Evolutionary conservation across 805 yeast species (phyloP), one percentile per base, ranked within the genome.

Genomic region (Starmerella vitae): DNA sequence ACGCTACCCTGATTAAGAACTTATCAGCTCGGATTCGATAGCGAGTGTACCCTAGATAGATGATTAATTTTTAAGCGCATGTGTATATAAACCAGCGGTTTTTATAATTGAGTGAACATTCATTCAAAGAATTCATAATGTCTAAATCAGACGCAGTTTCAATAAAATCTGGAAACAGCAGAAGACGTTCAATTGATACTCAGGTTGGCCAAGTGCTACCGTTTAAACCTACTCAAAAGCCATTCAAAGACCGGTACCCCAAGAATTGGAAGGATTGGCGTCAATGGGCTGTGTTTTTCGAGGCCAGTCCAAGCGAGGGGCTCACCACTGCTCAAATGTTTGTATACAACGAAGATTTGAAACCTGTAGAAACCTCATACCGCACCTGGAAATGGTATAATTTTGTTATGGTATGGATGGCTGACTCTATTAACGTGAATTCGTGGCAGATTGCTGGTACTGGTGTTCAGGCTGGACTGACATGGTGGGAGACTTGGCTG

Each of bases 361-460:
- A 73, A 47, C 54, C 54, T 1, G 55, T 52, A 9, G 54, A 51
- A 34, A 66, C 60, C 13, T 70, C 62, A 3, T 72, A 93, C 52
- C 67, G 94, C 52, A 69, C 71, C n/a, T 84, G 95, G 95, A 62
- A 71, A 21, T 81, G 93, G 93, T 75, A 65, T 58, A 81, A 83
- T 57, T 84, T 63, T 55, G 75, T 79, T 12, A 74, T 71, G 47
- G 79, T 81, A 51, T 84, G 95, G 95, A 59, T 84, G 42, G 84
- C 94, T 0, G 95, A 84, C 56, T 76, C 93, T 24, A 81, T 84
- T 63, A 84, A 84, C 60, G 74, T 84, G 55, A 83, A 81, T 57
- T 82, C 94, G 5, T 83, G 88, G 84, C 85, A 80, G 64, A 82
- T 84, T 50, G 94, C 93, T 2, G 76, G 88, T 7, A 79, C 93